A percentile compares a stretch with the other conserved stretches of the same genome.
These are phyloP conservation scores for Hanseniaspora valbyensis DNA, from an alignment of 805 yeast species.

Conservation along the genomic window DNA sequence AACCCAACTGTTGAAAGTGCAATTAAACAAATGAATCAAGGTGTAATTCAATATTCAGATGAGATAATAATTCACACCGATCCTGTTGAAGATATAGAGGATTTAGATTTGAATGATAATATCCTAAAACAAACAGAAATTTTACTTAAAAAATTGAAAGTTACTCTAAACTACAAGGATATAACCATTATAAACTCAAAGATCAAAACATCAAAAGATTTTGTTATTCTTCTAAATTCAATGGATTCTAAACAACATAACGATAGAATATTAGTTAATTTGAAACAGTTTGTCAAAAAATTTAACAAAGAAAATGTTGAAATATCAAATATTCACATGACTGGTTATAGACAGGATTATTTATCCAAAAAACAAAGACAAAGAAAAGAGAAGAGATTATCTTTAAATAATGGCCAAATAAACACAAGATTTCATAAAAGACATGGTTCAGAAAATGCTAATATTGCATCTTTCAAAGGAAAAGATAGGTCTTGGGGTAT, in stretches of 20 bases:
- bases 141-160: neutral
- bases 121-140: neutral
- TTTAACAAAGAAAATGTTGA: neutral
- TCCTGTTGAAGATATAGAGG: conserved; percentile 7
- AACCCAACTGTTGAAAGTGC: neutral
- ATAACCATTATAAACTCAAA: conserved; percentile 3
- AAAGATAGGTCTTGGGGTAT: conserved; percentile 12
- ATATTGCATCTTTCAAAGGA: neutral
- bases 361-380: conserved; percentile 4
- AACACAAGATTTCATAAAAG: conserved; percentile 3
- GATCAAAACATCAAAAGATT: conserved; percentile 3
- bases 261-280: neutral
- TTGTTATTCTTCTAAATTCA: conserved; percentile 5
- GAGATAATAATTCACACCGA: conserved; percentile 3
- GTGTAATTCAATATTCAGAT: conserved; percentile 3
- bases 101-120: neutral
- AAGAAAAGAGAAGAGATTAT: neutral
- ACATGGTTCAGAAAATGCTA: neutral
- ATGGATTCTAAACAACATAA: conserved; percentile 15
- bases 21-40: neutral
- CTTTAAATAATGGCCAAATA: neutral
- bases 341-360: conserved; percentile 9
- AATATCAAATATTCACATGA: neutral
- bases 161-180: conserved; percentile 4
- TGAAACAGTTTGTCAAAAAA: conserved; percentile 3